Evolutionary conservation across 2,329 filamentous ascomycete genomes (phyloP).

Genomic region (Fusarium nelsonii): DNA sequence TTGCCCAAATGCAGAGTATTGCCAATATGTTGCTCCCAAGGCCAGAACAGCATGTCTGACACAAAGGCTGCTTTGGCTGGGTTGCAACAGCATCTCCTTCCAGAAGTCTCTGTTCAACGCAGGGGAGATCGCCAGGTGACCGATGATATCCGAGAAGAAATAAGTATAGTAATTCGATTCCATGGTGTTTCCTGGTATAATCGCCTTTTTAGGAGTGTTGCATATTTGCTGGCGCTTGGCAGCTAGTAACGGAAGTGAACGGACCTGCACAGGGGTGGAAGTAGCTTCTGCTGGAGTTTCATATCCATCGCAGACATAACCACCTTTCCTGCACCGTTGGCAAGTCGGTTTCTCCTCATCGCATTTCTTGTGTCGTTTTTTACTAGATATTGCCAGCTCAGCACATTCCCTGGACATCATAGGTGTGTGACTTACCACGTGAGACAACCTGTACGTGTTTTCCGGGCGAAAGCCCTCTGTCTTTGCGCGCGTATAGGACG

Average conservation of each 20-base stretch:
- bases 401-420: background rate
- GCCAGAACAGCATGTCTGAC: conserved; percentile 9
- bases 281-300: background rate
- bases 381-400: background rate
- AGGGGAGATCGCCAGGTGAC: conserved; percentile 1
- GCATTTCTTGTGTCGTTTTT: conserved; percentile 22
- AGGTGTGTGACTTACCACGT: conserved; percentile 10
- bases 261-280: background rate
- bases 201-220: background rate
- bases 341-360: conserved; percentile 15
- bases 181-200: background rate
- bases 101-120: conserved; percentile 4
- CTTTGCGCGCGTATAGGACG: conserved; percentile 5
- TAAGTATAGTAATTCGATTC: conserved; percentile 14
- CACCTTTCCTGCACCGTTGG: conserved; percentile 15
- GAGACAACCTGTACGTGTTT: conserved; percentile 16
- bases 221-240: background rate
- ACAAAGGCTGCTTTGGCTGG: background rate
- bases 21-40: conserved; percentile 3
- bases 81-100: background rate
- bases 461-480: conserved; percentile 6
- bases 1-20: background rate
- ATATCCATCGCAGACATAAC: conserved; percentile 25
- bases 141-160: conserved; percentile 12
- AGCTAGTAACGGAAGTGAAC: background rate